Conservation (phyloP, 768 basidiomycete genomes). For the Crucibulum laeve region DNA sequence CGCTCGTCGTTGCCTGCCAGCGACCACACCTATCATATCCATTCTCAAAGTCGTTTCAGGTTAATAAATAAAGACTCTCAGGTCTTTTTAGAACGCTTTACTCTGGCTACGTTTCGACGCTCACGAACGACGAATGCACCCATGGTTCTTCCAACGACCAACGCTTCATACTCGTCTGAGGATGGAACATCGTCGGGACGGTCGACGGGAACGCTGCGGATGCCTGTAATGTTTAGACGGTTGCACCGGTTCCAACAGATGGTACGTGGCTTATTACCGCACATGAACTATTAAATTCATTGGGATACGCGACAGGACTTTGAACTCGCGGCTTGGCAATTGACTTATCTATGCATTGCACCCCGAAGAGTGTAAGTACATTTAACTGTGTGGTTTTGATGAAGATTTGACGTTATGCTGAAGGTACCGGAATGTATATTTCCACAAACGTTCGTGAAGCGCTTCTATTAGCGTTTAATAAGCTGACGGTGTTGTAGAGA, state of each 20-base stretch:
- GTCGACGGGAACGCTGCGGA: slow-evolving; percentile 37
- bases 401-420: slow-evolving; percentile 9
- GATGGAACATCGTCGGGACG: slow-evolving; percentile 29
- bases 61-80: too few species aligned
- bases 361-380: slow-evolving; percentile 80
- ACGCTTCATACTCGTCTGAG: slow-evolving; percentile 31
- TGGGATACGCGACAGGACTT: slow-evolving; percentile 68
- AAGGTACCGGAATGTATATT: slow-evolving; percentile 95
- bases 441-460: slow-evolving; percentile 79
- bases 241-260: slow-evolving; percentile 53
- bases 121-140: slow-evolving; percentile 24
- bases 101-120: slow-evolving; percentile 35
- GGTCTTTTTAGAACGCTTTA: too few species aligned
- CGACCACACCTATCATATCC: slow-evolving; percentile 3
- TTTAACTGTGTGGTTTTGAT: slow-evolving; percentile 1
- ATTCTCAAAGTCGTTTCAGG: too few species aligned
- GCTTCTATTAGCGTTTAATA: slow-evolving; percentile 1
- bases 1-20: neutral
- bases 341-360: slow-evolving; percentile 90
- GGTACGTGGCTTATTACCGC: slow-evolving; percentile 1
- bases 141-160: slow-evolving; percentile 37
- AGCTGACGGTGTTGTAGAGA: slow-evolving; percentile 48
- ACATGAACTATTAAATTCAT: neutral
- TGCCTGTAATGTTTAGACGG: slow-evolving; percentile 79
- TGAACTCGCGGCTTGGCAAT: slow-evolving; percentile 93